These are phyloP conservation scores for Pleodorina starrii DNA, from an alignment of 139 green algal genomes.

Conservation along the genomic window DNA sequence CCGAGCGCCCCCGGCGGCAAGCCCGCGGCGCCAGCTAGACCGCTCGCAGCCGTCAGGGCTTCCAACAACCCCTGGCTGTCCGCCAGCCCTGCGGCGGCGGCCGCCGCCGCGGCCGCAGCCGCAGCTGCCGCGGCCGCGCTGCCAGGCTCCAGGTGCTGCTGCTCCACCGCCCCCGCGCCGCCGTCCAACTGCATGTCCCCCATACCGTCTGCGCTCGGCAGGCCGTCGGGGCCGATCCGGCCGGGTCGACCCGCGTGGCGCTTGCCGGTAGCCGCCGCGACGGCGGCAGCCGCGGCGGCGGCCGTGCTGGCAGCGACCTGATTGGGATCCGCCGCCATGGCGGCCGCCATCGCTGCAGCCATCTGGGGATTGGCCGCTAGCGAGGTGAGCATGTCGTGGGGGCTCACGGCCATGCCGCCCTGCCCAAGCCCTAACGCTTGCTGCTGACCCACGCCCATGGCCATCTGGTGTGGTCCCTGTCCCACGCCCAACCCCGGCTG, in stretches of 20 bases:
- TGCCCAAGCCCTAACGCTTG: neutral
- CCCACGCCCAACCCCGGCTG: neutral
- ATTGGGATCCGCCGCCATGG: neutral
- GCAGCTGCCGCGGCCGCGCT: neutral
- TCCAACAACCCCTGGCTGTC: conserved; percentile 6
- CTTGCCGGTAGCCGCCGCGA: neutral
- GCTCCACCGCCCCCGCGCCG: neutral
- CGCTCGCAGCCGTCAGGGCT: neutral
- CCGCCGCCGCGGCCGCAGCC: neutral
- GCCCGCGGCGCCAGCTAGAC: neutral
- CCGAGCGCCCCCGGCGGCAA: conserved; percentile 2
- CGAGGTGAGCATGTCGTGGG: conserved; percentile 7
- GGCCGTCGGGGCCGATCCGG: neutral
- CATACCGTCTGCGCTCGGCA: neutral
- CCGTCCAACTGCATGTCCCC: neutral
- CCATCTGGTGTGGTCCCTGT: neutral
- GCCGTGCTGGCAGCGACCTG: conserved; percentile 18
- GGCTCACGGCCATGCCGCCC: neutral
- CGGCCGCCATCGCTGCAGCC: conserved; percentile 33
- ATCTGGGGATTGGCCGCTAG: conserved; percentile 13
- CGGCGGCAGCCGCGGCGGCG: neutral
- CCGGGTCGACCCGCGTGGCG: neutral
- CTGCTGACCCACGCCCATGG: neutral
- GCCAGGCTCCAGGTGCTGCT: conserved; percentile 14
- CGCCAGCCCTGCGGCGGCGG: neutral